Conservation (phyloP, 1,284 basidiomycete species). For the Papiliotrema nemorosa region DNA sequence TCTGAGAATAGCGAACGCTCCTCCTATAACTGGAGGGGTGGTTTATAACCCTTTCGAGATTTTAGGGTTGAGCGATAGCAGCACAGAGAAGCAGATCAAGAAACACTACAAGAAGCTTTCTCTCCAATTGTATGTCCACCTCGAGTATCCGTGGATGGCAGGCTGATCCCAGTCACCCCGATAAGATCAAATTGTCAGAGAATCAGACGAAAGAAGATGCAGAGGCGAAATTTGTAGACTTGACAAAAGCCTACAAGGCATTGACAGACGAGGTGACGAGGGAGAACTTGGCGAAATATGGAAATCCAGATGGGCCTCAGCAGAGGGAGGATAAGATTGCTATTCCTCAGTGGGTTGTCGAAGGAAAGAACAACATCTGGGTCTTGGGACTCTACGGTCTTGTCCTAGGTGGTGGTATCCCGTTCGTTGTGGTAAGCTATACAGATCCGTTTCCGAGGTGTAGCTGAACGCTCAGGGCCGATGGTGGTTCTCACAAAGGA, state of each 20-base stretch:
- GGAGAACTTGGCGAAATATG: slow-evolving; percentile 85
- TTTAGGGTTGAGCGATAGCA: slow-evolving; percentile 69
- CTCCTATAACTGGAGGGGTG: slow-evolving; percentile 58
- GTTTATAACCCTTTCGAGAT: slow-evolving; percentile 95
- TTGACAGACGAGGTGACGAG: slow-evolving; percentile 91
- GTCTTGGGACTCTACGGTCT: slow-evolving; percentile 85
- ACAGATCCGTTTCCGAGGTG: neutral
- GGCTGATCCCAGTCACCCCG: slow-evolving; percentile 70
- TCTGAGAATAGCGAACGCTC: slow-evolving; percentile 62
- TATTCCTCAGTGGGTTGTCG: slow-evolving; percentile 89
- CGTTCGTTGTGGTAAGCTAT: slow-evolving; percentile 70
- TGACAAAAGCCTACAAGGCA: slow-evolving; percentile 99
- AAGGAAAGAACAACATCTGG: slow-evolving; percentile 85
- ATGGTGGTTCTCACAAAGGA: slow-evolving; percentile 96
- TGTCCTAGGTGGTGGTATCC: slow-evolving; percentile 80
- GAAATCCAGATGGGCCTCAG: slow-evolving; percentile 95
- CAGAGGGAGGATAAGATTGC: slow-evolving; percentile 95
- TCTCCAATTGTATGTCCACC: slow-evolving; percentile 66
- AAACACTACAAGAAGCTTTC: slow-evolving; percentile 95
- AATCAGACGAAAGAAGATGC: slow-evolving; percentile 90
- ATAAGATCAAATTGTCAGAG: slow-evolving; percentile 80
- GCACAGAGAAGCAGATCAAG: slow-evolving; percentile 88
- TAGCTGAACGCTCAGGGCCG: slow-evolving; percentile 58
- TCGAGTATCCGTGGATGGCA: neutral
- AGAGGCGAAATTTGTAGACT: slow-evolving; percentile 80